These are phyloP conservation scores for Begonia peltatifolia DNA, from an alignment of 306 rosid species.

Conservation along the genomic window DNA sequence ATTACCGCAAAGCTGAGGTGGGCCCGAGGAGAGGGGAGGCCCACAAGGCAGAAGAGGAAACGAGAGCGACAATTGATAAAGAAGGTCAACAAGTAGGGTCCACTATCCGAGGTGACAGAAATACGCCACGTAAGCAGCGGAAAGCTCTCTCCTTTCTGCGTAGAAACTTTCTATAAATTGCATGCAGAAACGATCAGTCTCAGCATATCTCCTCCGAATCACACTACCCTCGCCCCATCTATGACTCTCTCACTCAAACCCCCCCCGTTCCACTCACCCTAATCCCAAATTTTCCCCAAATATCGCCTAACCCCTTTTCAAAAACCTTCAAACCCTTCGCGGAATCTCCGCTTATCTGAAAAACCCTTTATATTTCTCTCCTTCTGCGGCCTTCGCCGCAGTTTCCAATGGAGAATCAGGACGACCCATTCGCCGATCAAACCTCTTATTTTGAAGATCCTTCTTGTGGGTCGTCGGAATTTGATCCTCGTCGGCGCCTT, in stretches of 20 bases:
- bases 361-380: not conserved
- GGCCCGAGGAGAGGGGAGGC: not conserved
- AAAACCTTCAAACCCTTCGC: not conserved
- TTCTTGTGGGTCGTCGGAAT: no score
- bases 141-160: conserved; percentile 4
- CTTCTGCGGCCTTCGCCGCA: not conserved
- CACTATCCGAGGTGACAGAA: not conserved
- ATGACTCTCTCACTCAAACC: not conserved
- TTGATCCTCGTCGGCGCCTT: not conserved
- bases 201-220: conserved; percentile 3
- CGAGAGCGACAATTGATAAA: conserved; percentile 1
- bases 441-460: conserved; percentile 12
- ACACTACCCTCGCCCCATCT: not conserved
- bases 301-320: conserved; percentile 1
- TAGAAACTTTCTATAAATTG: conserved; percentile 41
- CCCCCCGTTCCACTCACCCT: not conserved
- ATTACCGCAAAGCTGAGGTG: not conserved
- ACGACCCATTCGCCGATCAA: not conserved
- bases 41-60: conserved; percentile 6
- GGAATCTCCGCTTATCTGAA: not conserved
- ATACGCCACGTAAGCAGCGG: conserved; percentile 1
- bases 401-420: not conserved
- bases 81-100: not conserved
- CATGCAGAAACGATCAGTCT: conserved; percentile 30
- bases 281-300: conserved; percentile 4